phyloP scores from a whole-genome alignment of 1,139 yeast genomes.

The Hyphopichia fennica region DNA sequence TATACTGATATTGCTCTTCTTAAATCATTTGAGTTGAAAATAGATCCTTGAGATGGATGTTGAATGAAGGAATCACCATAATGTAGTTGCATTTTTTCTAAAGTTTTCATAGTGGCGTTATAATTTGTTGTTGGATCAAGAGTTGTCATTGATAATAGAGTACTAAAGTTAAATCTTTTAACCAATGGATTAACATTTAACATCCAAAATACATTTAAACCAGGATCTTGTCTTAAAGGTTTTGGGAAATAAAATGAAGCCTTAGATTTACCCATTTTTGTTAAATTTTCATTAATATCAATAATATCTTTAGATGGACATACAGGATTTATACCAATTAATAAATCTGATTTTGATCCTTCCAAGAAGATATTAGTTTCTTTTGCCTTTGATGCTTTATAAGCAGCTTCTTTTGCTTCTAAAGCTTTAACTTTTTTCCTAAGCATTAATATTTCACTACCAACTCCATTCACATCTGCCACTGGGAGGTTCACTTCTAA shows the following conservation, averaged over 20 bases:
- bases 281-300: conserved; percentile 3
- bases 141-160: conserved; percentile 1
- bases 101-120: not conserved
- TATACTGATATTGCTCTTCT: not conserved
- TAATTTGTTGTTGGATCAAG: not conserved
- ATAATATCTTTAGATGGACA: conserved; percentile 2
- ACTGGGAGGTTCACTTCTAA: not conserved
- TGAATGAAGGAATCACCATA: conserved; percentile 11
- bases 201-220: conserved; percentile 3
- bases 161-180: not conserved
- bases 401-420: conserved; percentile 1
- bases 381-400: not conserved
- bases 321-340: conserved; percentile 1
- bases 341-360: not conserved
- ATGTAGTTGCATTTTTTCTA: conserved; percentile 7
- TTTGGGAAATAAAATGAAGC: conserved; percentile 2
- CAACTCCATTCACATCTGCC: not conserved
- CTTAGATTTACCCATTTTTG: conserved; percentile 8
- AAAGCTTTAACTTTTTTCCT: conserved; percentile 1
- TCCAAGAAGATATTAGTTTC: not conserved
- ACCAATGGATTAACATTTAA: conserved; percentile 1
- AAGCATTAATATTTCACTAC: not conserved
- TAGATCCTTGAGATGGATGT: conserved; percentile 1
- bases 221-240: conserved; percentile 3
- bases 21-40: not conserved